These are phyloP conservation scores for Tricholoma saponaceum DNA, from an alignment of 768 basidiomycete genomes.

Conservation along the genomic window DNA sequence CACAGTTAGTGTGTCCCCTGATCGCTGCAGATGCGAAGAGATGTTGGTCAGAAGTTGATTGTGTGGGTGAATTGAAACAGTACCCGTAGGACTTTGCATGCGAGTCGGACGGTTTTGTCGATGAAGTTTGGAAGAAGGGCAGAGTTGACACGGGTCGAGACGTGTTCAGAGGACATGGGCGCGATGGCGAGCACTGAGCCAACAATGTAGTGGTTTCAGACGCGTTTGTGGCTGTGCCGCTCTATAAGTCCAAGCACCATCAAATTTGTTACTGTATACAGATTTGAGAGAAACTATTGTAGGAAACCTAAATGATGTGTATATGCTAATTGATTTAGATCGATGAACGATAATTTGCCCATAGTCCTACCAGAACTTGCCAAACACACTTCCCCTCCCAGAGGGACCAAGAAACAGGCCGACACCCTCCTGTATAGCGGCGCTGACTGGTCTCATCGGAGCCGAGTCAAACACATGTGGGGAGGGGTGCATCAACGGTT, in stretches of 20 bases:
- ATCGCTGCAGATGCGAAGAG: slow-evolving; percentile 30
- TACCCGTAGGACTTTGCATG: slow-evolving; percentile 59
- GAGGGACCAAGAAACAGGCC: slow-evolving; percentile 50
- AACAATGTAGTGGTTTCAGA: background rate
- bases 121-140: slow-evolving; percentile 48
- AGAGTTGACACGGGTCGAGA: slow-evolving; percentile 58
- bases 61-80: slow-evolving; percentile 8
- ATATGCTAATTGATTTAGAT: too few relatives aligned
- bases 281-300: too few relatives aligned
- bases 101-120: slow-evolving; percentile 54
- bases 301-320: too few relatives aligned
- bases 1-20: slow-evolving; percentile 48
- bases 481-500: slow-evolving; percentile 65
- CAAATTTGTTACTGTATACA: too few relatives aligned
- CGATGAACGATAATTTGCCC: background rate
- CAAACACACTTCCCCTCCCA: slow-evolving; percentile 51
- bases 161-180: slow-evolving; percentile 14
- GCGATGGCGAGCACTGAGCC: background rate
- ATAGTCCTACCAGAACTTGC: slow-evolving; percentile 51
- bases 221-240: slow-evolving; percentile 7
- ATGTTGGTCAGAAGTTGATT: background rate
- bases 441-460: slow-evolving; percentile 71
- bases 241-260: too few relatives aligned
- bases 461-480: slow-evolving; percentile 75
- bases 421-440: slow-evolving; percentile 71